Conservation (phyloP, 139 green algal genomes). For the Diplosphaera chodatii region DNA sequence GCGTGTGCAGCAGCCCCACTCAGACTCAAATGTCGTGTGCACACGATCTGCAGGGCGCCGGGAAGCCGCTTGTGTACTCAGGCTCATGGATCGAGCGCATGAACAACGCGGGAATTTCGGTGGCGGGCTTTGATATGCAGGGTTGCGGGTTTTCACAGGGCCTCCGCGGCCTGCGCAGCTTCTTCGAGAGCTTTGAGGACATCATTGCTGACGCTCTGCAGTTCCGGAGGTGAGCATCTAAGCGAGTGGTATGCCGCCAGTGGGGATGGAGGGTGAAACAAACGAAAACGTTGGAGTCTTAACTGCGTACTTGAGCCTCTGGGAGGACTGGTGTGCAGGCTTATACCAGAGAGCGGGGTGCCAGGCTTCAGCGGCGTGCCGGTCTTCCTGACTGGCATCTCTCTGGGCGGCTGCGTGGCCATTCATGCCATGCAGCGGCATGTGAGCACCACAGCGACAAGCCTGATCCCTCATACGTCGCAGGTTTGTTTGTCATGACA, state of each 20-base stretch:
- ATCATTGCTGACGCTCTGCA: constrained; percentile 57
- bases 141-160: constrained; percentile 53
- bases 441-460: not conserved
- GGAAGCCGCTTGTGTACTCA: constrained; percentile 40
- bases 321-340: no score
- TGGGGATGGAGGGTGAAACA: no score
- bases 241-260: no score
- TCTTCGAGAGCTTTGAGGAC: constrained; percentile 48
- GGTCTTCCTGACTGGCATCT: constrained; percentile 49
- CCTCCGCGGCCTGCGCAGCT: constrained; percentile 35
- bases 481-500: no score
- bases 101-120: constrained; percentile 53
- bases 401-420: constrained; percentile 61
- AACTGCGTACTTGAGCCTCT: no score
- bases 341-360: not conserved
- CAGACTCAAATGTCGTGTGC: no score
- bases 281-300: no score
- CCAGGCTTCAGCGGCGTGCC: constrained; percentile 35
- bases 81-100: constrained; percentile 56
- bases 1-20: no score
- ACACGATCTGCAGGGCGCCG: constrained; percentile 10
- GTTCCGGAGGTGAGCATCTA: constrained; percentile 27
- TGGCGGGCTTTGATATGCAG: constrained; percentile 54
- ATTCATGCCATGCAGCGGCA: constrained; percentile 25
- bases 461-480: no score